Evolutionary conservation across 2,329 filamentous ascomycete species (phyloP).

Genomic region (Talaromyces sp.): DNA sequence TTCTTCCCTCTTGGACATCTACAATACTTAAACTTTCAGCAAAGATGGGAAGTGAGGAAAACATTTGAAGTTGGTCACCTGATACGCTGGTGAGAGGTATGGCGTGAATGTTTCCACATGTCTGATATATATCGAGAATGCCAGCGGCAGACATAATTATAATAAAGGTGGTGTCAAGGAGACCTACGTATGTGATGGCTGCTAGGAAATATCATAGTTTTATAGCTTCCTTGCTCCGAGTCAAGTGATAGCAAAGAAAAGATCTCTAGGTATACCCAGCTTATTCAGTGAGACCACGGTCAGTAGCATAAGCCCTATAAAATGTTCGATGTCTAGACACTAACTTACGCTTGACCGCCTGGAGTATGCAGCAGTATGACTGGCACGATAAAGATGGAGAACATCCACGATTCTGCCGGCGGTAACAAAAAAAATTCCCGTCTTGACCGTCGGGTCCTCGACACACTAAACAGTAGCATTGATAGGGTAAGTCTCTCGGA

Average conservation of each 20-base stretch:
- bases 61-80: too few relatives aligned
- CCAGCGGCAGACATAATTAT: neutral
- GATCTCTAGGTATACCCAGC: neutral
- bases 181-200: neutral
- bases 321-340: neutral
- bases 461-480: neutral
- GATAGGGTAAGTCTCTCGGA: neutral
- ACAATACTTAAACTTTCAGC: too few relatives aligned
- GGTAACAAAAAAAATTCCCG: conserved; percentile 10
- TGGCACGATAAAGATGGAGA: neutral
- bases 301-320: neutral
- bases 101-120: neutral
- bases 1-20: too few relatives aligned
- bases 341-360: neutral
- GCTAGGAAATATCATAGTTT: neutral
- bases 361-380: neutral
- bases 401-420: conserved; percentile 4
- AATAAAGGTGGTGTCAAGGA: neutral
- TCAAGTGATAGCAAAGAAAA: neutral
- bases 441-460: neutral
- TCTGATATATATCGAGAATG: neutral
- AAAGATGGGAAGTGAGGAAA: too few relatives aligned
- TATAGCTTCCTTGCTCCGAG: too few relatives aligned
- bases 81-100: too few relatives aligned
- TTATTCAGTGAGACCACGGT: neutral